Percentiles rank a stretch among this genome's conserved stretches.
Evolutionary conservation across 257 asterid genomes (phyloP).

Genomic region (Haberlea rhodopensis): DNA sequence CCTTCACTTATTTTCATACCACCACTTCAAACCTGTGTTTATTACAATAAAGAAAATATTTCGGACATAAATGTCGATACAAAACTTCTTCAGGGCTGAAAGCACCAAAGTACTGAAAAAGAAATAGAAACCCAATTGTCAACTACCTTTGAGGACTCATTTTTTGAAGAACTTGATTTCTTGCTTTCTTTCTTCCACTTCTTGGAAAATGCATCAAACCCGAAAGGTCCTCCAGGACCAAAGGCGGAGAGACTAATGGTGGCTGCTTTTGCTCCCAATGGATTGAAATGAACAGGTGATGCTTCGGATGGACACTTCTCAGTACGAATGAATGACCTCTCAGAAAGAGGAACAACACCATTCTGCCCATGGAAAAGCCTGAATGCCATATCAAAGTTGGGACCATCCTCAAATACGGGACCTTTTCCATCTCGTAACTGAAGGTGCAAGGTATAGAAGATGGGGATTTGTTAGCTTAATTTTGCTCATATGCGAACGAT

Average conservation of each 20-base stretch:
- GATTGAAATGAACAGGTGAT: constrained; percentile 64
- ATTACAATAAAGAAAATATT: neutral
- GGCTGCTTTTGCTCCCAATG: constrained; percentile 93
- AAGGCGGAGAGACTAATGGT: constrained; percentile 81
- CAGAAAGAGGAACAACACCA: constrained; percentile 88
- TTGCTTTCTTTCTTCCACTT: constrained; percentile 59
- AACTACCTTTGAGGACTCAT: constrained; percentile 56
- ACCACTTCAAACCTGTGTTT: neutral
- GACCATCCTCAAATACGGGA: constrained; percentile 95
- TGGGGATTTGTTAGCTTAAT: constrained; percentile 13
- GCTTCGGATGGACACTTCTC: constrained; percentile 49
- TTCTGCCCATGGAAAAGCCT: constrained; percentile 92
- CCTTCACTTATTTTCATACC: neutral
- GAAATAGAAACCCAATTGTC: neutral
- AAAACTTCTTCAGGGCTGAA: neutral
- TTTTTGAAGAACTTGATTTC: constrained; percentile 56
- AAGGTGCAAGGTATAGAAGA: constrained; percentile 23
- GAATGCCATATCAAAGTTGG: constrained; percentile 85
- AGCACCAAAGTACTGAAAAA: constrained; percentile 15
- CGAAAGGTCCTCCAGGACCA: constrained; percentile 85
- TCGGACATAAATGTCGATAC: neutral
- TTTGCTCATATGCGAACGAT: neutral
- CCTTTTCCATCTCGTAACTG: constrained; percentile 68
- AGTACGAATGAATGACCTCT: constrained; percentile 38
- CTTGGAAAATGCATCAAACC: constrained; percentile 70